Evolutionary conservation across 805 yeast genomes (phyloP), one percentile per base, ranked within the genome.

Genomic region (Candida silvatica): DNA sequence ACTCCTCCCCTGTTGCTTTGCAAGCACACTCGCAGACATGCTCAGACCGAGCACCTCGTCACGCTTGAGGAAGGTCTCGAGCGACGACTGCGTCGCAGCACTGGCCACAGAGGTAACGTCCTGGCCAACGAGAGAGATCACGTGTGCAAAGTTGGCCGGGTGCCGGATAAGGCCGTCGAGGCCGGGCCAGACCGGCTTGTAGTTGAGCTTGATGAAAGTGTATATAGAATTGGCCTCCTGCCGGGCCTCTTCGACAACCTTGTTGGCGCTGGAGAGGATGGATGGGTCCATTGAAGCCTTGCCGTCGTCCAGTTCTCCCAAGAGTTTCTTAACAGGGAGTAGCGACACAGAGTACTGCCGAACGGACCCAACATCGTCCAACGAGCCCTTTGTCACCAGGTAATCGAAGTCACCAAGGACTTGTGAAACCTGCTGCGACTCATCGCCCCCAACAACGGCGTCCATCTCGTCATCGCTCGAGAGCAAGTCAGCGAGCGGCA

Each of bases 11-110:
- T 23, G 15, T 6, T 24, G 6, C 15, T 19, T 32, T 12, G 11
- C 14, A 19, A 27, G 27, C 22, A 25, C 23, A 3, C 31, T 27
- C 0, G 81, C 76, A 0, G 94, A 72, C 80, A 88, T 83, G 1
- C 80, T 72, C 6, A 87, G 56, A 4, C 84, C 80, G 47, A 87
- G 63, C 0, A 77, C 59, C 44, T 81, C 81, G 32, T 86, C 94
- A 37, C 70, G 72, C 3, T 75, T 58, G 6, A 84, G 45, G 26
- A 73, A 58, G 3, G 43, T 45, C 41, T 62, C 49, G 42, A 77
- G 48, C n/a, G 56, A 47, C 1, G 54, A 36, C 12, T 27, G 7
- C n/a, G n/a, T n/a, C 8, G 11, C 9, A 7, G 9, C 17, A 7
- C 16, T 11, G 12, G n/a, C n/a, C 15, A 31, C 17, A 5, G 8